These are phyloP conservation scores for Coemansia sp. DNA, from an alignment of 192 early-diverging fungal genomes.

Conservation along the genomic window DNA sequence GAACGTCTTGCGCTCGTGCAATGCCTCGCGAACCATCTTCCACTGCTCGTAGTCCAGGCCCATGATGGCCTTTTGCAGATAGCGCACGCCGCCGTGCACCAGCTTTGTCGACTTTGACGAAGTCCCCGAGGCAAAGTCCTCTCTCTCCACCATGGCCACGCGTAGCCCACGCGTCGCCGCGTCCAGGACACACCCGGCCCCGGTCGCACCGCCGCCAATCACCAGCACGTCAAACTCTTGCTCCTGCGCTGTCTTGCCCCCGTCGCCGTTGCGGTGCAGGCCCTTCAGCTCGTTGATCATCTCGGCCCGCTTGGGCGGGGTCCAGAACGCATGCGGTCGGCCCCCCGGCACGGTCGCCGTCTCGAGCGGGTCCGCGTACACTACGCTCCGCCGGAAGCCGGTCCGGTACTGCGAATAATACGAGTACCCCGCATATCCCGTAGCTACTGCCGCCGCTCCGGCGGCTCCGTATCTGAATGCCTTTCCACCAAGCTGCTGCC, in stretches of 20 bases:
- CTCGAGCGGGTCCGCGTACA: conserved; percentile 37
- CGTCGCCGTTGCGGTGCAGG: conserved; percentile 24
- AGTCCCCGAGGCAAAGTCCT: conserved; percentile 92
- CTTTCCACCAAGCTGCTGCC: conserved; percentile 26
- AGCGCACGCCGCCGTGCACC: conserved; percentile 95
- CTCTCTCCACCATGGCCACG: conserved; percentile 91
- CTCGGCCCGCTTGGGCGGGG: conserved; percentile 63
- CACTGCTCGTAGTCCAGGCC: conserved; percentile 95
- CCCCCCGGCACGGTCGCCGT: conserved; percentile 24
- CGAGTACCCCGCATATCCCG: conserved; percentile 20
- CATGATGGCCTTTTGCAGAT: conserved; percentile 92
- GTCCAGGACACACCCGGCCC: conserved; percentile 85
- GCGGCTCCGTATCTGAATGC: conserved; percentile 24
- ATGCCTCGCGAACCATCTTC: conserved; percentile 90
- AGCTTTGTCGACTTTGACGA: conserved; percentile 90
- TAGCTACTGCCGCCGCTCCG: conserved; percentile 7
- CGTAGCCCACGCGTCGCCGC: conserved; percentile 87
- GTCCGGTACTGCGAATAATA: conserved; percentile 10
- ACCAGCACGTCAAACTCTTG: conserved; percentile 78
- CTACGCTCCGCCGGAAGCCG: not conserved
- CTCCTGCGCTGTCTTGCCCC: conserved; percentile 33
- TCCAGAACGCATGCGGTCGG: conserved; percentile 66
- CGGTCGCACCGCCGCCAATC: conserved; percentile 94
- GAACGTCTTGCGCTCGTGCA: conserved; percentile 91
- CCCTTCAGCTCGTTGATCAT: conserved; percentile 65